phyloP scores from a whole-genome alignment of 345 rosid genomes.

The Ceriops tagal region DNA sequence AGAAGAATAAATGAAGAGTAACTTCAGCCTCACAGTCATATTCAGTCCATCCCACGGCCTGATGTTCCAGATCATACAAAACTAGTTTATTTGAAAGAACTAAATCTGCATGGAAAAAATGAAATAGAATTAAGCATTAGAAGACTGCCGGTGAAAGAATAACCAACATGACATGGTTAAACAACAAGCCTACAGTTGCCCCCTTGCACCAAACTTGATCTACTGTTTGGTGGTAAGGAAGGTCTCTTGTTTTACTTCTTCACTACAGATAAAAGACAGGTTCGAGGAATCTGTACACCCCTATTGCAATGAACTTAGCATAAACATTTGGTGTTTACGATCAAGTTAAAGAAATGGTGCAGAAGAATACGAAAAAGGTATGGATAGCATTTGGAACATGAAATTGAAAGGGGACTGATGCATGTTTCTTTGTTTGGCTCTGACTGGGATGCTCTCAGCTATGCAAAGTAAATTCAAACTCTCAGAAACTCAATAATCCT shows the following conservation, averaged over 20 bases:
- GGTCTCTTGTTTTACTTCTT: neutral
- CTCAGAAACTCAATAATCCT: too few relatives aligned
- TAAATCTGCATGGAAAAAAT: constrained; percentile 38
- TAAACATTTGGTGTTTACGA: too few relatives aligned
- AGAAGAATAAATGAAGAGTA: neutral
- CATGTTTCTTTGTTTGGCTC: too few relatives aligned
- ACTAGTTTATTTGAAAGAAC: constrained; percentile 51
- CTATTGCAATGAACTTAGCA: too few relatives aligned
- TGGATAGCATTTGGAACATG: neutral
- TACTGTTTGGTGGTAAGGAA: neutral
- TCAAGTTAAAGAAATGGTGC: neutral
- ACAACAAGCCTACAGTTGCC: neutral
- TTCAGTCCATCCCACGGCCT: constrained; percentile 46
- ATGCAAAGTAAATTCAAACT: too few relatives aligned
- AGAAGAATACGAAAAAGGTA: neutral
- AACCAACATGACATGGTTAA: neutral
- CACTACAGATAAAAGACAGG: neutral
- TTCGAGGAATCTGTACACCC: too few relatives aligned
- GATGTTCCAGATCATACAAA: constrained; percentile 44
- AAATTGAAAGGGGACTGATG: too few relatives aligned
- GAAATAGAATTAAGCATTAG: neutral
- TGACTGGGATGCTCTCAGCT: too few relatives aligned
- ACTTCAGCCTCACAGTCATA: constrained; percentile 39
- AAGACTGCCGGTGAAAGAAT: neutral
- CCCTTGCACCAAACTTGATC: neutral